Base-by-base conservation (phyloP, 805 yeast genomes). In the Sugiyamaella boreocaroliniensis region DNA sequence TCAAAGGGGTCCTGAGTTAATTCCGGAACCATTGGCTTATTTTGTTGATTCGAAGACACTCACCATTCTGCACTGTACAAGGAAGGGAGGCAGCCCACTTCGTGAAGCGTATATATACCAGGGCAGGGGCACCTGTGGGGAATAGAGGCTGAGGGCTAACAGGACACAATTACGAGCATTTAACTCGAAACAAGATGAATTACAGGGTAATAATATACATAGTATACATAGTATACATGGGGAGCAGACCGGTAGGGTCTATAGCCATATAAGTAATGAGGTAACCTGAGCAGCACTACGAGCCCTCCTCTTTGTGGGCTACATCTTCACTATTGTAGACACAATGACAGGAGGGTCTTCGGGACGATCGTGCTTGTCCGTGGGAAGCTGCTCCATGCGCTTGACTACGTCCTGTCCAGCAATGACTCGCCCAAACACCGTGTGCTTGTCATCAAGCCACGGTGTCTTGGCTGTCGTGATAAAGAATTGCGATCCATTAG, bases 401-500 rank as follows among this genome's bases (percentile, higher is more conserved):
- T 79, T 71, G 29, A 80, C 80, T 14, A 78, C 68, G 4, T 75
- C 74, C 63, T 75, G 70, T 2, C 84, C 84, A 51, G 56, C 48
- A 40, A 75, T 68, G 19, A 79, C 83, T 53, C 74, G 68, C 6
- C 82, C 84, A 60, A 80, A 80, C 5, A 80, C 77, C 18, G 80
- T 81, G 58, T 80, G 84, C 61, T 80, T 80, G 19, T 78, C 77
- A 60, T 80, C 79, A 57, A 80, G 71, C 71, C 80, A 81, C 1
- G 70, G 68, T 50, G 82, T 74, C 43, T 75, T 73, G 15, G 75
- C 81, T 2, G 82, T 78, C 43, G 83, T 79, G 55, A 79, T 79
- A 66, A 79, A 79, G 55, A 79, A 79, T 61, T 79, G 84, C 1
- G 82, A 77, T 2, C 83, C 83, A 60, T 80, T 80, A 37, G 82